Base-by-base conservation (phyloP, 2,329 filamentous ascomycete genomes). In the Fusarium veterinarium region DNA sequence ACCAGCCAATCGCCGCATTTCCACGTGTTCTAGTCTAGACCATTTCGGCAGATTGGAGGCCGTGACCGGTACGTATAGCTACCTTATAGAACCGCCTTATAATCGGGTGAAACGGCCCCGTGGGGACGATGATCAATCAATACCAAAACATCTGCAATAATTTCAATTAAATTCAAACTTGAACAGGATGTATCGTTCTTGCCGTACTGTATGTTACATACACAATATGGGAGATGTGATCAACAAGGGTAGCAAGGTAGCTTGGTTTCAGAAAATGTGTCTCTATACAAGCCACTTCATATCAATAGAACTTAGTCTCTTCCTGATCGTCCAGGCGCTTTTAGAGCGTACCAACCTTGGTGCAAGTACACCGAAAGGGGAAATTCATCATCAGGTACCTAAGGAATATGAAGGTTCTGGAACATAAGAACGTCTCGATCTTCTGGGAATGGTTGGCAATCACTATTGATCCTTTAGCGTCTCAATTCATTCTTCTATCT, bases 1-100 rank as follows among this genome's bases (percentile, higher is more conserved):
- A 19, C 30, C 63, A 69, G 55, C 72, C 71, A 74, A 74, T 74
- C 42, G 38, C 45, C 31, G 35, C 25, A 46, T 52, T 41, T 69
- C 64, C 57, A 72, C 41, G 31, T 51, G 52, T 56, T 71, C 71
- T 46, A 64, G 46, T 71, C 71, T 46, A 64, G 46, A 45, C 51
- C 63, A 38, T 44, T 45, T 56, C 58, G 66, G 60, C 51, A 48
- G 57, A 71, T 58, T 65, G 35, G 25, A 45, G 37, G 28, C 65
- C 48, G 57, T 48, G 44, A 49, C 44, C 30, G 48, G 49, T 52
- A 46, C 38, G 6, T 44, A 44, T 44, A 10, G 20, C 28, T n/a
- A n/a, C n/a, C n/a, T n/a, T n/a, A 58, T 20, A 17, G 25, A 64
- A 48, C 49, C 7, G 16, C 31, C 60, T 62, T 38, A n/a, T 31